These are phyloP conservation scores for Xanthoconium stramineum DNA, from an alignment of 768 basidiomycete genomes.

Conservation along the genomic window DNA sequence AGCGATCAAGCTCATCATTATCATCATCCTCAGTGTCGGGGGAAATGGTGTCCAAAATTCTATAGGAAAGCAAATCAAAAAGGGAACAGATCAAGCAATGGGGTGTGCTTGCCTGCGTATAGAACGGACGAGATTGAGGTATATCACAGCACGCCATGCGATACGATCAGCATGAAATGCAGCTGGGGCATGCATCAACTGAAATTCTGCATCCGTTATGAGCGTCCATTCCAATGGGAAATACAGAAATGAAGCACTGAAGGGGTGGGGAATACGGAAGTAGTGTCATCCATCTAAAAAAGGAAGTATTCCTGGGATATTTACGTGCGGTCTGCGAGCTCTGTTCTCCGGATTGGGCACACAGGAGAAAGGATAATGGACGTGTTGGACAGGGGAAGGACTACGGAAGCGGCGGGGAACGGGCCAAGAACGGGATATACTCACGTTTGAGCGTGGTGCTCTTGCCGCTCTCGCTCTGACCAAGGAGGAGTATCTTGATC, in stretches of 20 bases:
- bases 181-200: conserved; percentile 72
- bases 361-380: not conserved
- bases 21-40: conserved; percentile 60
- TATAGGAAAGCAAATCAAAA: conserved; percentile 22
- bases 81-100: not conserved
- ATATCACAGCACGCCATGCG: conserved; percentile 86
- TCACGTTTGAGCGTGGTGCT: conserved; percentile 86
- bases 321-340: not conserved
- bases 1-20: conserved; percentile 50
- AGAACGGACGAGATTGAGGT: conserved; percentile 83
- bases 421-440: conserved; percentile 28
- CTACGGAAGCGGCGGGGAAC: not conserved
- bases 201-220: conserved; percentile 59
- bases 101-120: conserved; percentile 55
- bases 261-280: not conserved
- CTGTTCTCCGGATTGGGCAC: conserved; percentile 1
- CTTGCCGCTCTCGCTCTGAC: conserved; percentile 89
- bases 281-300: conserved; percentile 4
- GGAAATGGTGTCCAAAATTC: conserved; percentile 72
- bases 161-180: conserved; percentile 78
- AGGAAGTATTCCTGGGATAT: not conserved
- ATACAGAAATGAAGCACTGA: not conserved
- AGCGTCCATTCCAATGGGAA: conserved; percentile 13
- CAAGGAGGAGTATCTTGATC: conserved; percentile 75
- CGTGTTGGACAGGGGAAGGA: too few relatives aligned